Evolutionary conservation across 306 rosid species (phyloP), one percentile per base, ranked within the genome.

Genomic region (Rosa persica): DNA sequence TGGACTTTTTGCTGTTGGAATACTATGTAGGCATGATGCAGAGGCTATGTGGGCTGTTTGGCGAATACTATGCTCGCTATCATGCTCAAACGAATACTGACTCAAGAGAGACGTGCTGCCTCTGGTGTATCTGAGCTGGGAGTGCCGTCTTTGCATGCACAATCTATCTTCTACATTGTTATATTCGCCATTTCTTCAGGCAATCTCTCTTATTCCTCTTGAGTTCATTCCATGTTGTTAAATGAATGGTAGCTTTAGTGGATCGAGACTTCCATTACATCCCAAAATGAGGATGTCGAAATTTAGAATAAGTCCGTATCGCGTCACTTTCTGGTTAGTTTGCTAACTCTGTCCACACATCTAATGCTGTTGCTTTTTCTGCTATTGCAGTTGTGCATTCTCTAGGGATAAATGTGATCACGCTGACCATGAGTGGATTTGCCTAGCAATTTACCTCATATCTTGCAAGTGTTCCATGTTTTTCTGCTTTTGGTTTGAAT

Each of bases 131-230:
- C 95, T 22, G 97, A 88, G 81, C 98, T 94, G 17, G 98, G 97
- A 79, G 90, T 94, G 98, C 97, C 98, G 3, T 94, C 98, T 67
- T 82, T 97, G 30, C 98, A 94, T 57, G 83, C 92, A 36, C 97
- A 92, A 70, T 88, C 90, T 74, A 87, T 94, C 77, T 94, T 89
- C 95, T 94, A 88, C 86, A 67, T 69, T 67, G 76, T 69, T 57
- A n/a, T 80, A 20, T 87, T 90, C 72, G 73, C 78, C 36, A 75
- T 85, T 77, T 60, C 87, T 73, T 90, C 97, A 73, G 71, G 98
- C 92, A 92, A 90, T 79, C 80, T 80, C 85, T 62, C 81, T 19
- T 43, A 61, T 74, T 79, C 42, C 48, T 42, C 80, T 78, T 19
- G 6, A 52, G 8, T 11, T 40, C 22, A 42, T 20, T 4, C 43